These are phyloP conservation scores for Salvia miltiorrhiza DNA, from an alignment of 257 asterid genomes.

Conservation along the genomic window DNA sequence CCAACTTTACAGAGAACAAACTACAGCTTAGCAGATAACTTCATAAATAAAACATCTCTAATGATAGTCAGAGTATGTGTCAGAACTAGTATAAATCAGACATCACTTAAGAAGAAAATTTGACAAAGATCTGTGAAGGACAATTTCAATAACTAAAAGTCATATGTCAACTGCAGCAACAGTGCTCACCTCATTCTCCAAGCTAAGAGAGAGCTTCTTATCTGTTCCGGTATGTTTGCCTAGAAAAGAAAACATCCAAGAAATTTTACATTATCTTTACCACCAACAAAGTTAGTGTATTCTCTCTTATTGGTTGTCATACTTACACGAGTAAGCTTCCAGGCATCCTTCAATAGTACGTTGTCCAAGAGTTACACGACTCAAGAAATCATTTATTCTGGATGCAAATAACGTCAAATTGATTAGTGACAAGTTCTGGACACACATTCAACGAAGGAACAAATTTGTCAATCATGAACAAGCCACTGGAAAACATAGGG, in stretches of 20 bases:
- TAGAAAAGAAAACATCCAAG: slow-evolving; percentile 26
- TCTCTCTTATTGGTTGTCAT: slow-evolving; percentile 4
- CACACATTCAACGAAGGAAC: not conserved
- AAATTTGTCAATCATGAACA: not conserved
- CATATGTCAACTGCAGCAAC: slow-evolving; percentile 9
- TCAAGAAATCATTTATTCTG: slow-evolving; percentile 82
- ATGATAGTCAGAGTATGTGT: not conserved
- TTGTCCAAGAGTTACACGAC: slow-evolving; percentile 82
- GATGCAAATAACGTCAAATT: slow-evolving; percentile 8
- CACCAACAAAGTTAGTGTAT: not conserved
- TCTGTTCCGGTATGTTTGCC: slow-evolving; percentile 94
- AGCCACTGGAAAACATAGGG: not conserved
- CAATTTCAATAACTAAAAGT: not conserved
- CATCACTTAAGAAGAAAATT: not conserved
- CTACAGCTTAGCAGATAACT: not conserved
- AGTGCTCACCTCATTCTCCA: slow-evolving; percentile 79
- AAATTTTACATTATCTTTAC: slow-evolving; percentile 5
- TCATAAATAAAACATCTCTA: not conserved
- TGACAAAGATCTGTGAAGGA: not conserved
- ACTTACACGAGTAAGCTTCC: slow-evolving; percentile 97
- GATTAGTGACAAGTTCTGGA: not conserved
- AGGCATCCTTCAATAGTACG: slow-evolving; percentile 81
- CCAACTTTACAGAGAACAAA: not conserved
- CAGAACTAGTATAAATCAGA: not conserved
- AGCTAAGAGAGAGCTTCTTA: slow-evolving; percentile 85